Evolutionary conservation across 2,329 filamentous ascomycete species (phyloP).

Genomic region (Sclerotinia spermophila): DNA sequence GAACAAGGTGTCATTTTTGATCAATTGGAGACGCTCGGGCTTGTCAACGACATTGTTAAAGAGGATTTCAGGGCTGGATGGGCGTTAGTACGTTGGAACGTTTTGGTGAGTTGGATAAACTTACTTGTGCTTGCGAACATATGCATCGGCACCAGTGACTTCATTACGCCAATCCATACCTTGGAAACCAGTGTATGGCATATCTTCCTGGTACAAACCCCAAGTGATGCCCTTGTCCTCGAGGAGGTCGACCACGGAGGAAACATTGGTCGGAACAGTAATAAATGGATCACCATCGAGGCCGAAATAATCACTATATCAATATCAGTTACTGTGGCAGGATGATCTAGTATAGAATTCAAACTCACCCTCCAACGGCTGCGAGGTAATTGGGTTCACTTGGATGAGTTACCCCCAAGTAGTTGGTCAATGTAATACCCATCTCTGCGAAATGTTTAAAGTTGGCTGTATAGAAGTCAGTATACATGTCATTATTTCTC

Average conservation of each 20-base stretch:
- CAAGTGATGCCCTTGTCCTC: constrained; percentile 62
- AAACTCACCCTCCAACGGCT: constrained; percentile 51
- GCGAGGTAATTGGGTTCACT: constrained; percentile 75
- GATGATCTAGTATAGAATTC: neutral
- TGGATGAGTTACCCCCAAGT: constrained; percentile 65
- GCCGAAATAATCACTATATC: constrained; percentile 55
- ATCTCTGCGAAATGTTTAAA: constrained; percentile 54
- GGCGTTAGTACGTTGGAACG: neutral
- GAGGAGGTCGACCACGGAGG: constrained; percentile 65
- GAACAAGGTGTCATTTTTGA: constrained; percentile 73
- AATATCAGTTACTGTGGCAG: neutral
- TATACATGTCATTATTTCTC: constrained; percentile 26
- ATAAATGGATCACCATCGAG: constrained; percentile 66
- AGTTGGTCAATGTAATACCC: constrained; percentile 59
- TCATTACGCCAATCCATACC: constrained; percentile 62
- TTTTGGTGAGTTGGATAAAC: constrained; percentile 21
- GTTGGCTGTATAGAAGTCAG: constrained; percentile 44
- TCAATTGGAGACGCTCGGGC: constrained; percentile 57
- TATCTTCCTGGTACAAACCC: constrained; percentile 73
- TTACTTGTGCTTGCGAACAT: constrained; percentile 79
- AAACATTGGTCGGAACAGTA: constrained; percentile 56
- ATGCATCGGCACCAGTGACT: constrained; percentile 64
- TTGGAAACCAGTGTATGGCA: constrained; percentile 72
- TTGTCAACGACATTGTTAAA: constrained; percentile 62
- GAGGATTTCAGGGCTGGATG: constrained; percentile 49